Evolutionary conservation across 805 yeast genomes (phyloP).

Genomic region (Candida taoyuanica): DNA sequence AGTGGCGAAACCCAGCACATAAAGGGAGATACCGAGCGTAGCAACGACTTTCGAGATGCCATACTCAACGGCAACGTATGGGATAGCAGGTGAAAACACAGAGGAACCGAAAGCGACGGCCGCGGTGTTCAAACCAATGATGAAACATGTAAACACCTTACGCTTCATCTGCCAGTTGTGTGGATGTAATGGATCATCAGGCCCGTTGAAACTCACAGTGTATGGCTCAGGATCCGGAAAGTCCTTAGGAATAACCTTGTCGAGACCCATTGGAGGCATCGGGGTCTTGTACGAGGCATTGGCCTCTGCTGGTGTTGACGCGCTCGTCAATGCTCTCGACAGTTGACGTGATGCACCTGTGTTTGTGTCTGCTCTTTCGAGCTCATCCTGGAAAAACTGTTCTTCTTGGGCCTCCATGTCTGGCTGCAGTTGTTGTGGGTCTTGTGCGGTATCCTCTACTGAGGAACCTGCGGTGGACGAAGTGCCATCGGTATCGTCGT

Average conservation of each 20-base stretch:
- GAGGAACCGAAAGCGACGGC: slow-evolving; percentile 75
- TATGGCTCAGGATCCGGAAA: slow-evolving; percentile 65
- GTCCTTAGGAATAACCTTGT: slow-evolving; percentile 34
- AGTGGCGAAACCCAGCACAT: slow-evolving; percentile 88
- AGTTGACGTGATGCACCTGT: slow-evolving; percentile 28
- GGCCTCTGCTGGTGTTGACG: slow-evolving; percentile 25
- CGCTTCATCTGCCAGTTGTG: slow-evolving; percentile 61
- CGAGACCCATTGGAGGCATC: slow-evolving; percentile 63
- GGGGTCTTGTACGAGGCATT: slow-evolving; percentile 33
- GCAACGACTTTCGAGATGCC: slow-evolving; percentile 66
- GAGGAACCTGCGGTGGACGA: background rate
- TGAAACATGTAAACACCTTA: slow-evolving; percentile 41
- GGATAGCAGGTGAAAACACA: slow-evolving; percentile 63
- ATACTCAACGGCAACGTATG: slow-evolving; percentile 43
- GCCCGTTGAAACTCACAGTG: slow-evolving; percentile 72
- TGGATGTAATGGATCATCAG: slow-evolving; percentile 75
- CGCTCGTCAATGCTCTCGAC: slow-evolving; percentile 40
- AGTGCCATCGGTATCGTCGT: background rate
- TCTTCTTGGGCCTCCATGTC: slow-evolving; percentile 9
- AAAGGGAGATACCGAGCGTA: slow-evolving; percentile 70
- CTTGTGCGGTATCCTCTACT: background rate
- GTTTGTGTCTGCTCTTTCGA: slow-evolving; percentile 10
- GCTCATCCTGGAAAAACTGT: slow-evolving; percentile 6
- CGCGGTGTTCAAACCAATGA: slow-evolving; percentile 47
- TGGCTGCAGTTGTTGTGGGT: background rate